Evolutionary conservation across 2,329 filamentous ascomycete species (phyloP), one percentile per base, ranked within the genome.

Genomic region (Hymenoscyphus occultus): DNA sequence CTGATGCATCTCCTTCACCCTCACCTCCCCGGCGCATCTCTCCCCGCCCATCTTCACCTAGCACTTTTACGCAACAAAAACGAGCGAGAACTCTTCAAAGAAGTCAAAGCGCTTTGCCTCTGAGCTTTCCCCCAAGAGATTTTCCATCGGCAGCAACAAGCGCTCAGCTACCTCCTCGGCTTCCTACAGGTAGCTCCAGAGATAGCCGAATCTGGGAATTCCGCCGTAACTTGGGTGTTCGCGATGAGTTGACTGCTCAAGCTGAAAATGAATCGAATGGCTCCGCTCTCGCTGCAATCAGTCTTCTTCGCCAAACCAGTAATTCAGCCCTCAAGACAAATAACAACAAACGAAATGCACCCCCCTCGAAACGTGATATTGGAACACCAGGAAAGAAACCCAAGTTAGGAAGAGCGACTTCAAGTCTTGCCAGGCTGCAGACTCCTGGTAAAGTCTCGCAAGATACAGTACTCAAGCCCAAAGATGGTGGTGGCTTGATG

Each of bases 171-270:
- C 82, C 84, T 32, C 85, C 84, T 22, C 81, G 81, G 42, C 79
- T 89, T 19, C 79, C 80, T 40, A 87, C 88, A 64, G 91, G 91
- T 63, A 86, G 94, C 64, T 97, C 93, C 64, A 88, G 92, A 63
- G 91, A 97, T 76, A 91, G 93, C 19, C 88, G 93, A 60, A 91
- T 90, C 6, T 97, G 94, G 94, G 92, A 96, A 74, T 92, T 92
- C 64, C 93, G 91, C 79, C 94, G 92, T 72, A 92, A 96, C 74
- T 88, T 89, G 7, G 91, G 95, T 70, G 82, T 85, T 61, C 88
- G 90, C 56, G 91, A 92, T 73, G 90, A 92, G 70, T 80, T 97
- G 63, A 93, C 89, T 28, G 85, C 86, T n/a, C 90, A 92, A 70
- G 90, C 91, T 10, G 90, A 94, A 77, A 88, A 91, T 71, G 92